Evolutionary conservation across 2,329 filamentous ascomycete genomes (phyloP).

Genomic region (Neophaeococcomyces aloes): DNA sequence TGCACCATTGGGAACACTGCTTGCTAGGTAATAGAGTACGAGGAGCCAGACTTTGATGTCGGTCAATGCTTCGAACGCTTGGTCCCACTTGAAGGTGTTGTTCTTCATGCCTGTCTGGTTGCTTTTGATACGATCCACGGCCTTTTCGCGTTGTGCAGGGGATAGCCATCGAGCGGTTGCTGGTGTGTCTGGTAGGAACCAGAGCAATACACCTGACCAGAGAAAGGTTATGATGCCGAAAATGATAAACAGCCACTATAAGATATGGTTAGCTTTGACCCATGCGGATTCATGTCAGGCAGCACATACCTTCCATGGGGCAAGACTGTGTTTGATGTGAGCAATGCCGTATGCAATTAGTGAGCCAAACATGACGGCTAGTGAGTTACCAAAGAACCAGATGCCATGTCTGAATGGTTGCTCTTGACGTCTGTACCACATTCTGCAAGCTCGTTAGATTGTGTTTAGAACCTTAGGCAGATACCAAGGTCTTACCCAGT

Average conservation of each 20-base stretch:
- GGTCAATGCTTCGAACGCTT: constrained; percentile 30
- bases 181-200: constrained; percentile 21
- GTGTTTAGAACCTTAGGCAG: neutral
- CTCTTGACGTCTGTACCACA: constrained; percentile 30
- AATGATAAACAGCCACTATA: constrained; percentile 20
- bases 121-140: constrained; percentile 19
- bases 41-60: constrained; percentile 20
- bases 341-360: constrained; percentile 23
- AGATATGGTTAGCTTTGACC: constrained; percentile 14
- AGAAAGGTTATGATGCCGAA: constrained; percentile 23
- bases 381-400: constrained; percentile 29
- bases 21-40: constrained; percentile 16
- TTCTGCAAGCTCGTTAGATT: constrained; percentile 26
- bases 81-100: constrained; percentile 35
- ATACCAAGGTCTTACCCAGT: constrained; percentile 19
- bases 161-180: constrained; percentile 21
- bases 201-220: constrained; percentile 21
- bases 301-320: constrained; percentile 22
- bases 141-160: constrained; percentile 19
- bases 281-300: neutral
- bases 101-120: constrained; percentile 28
- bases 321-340: constrained; percentile 19
- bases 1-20: constrained; percentile 25
- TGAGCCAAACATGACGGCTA: constrained; percentile 23
- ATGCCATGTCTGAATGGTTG: constrained; percentile 27